Percentiles rank a stretch among this genome's conserved stretches.
These are phyloP conservation scores for Sclerotinia nivalis DNA, from an alignment of 2,329 filamentous ascomycete species.

Conservation along the genomic window DNA sequence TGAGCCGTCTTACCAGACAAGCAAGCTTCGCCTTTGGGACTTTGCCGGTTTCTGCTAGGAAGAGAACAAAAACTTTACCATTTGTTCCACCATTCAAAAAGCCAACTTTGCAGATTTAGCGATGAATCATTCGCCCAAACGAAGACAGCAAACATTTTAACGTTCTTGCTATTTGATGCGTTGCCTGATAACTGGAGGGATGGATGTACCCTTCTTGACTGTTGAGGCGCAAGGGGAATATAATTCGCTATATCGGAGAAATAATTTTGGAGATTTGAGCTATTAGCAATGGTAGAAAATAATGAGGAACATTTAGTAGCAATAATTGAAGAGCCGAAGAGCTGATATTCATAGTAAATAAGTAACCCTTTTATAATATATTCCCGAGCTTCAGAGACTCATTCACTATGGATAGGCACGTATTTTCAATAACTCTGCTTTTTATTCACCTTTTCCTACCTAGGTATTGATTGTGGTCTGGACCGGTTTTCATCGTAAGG, in stretches of 20 bases:
- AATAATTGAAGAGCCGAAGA: neutral
- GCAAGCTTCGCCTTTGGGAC: slow-evolving; percentile 19
- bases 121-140: neutral
- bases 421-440: neutral
- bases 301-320: neutral
- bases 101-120: neutral
- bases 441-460: neutral
- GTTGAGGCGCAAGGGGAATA: no score
- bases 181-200: neutral
- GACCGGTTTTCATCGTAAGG: neutral
- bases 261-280: neutral
- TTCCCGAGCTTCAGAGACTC: neutral
- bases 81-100: slow-evolving; percentile 23
- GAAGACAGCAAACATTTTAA: neutral
- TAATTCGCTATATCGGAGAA: neutral
- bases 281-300: neutral
- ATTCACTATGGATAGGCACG: neutral
- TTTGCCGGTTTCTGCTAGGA: slow-evolving; percentile 16
- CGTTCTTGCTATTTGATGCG: neutral
- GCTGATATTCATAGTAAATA: neutral
- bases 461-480: no score
- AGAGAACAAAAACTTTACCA: slow-evolving; percentile 18
- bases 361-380: neutral
- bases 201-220: neutral
- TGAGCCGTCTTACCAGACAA: slow-evolving; percentile 18